Evolutionary conservation across 768 basidiomycete species (phyloP).

Genomic region (Hericium coralloides): DNA sequence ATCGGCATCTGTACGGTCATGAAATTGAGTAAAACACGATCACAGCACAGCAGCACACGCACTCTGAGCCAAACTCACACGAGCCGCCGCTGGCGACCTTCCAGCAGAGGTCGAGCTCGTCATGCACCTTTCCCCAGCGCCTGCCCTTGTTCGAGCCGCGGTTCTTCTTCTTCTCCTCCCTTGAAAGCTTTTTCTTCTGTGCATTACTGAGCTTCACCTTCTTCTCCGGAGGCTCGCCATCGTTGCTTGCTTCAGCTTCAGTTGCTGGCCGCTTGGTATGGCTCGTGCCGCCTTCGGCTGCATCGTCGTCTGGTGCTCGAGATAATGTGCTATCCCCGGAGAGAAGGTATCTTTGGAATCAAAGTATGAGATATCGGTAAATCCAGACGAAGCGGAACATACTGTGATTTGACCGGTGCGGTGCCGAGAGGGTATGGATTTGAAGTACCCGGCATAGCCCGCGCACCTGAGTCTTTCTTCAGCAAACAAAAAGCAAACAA

Average conservation of each 20-base stretch:
- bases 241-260: slow-evolving; percentile 12
- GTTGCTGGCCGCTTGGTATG: slow-evolving; percentile 16
- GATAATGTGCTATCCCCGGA: slow-evolving; percentile 11
- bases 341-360: slow-evolving; percentile 28
- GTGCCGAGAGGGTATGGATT: slow-evolving; percentile 30
- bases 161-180: slow-evolving; percentile 64
- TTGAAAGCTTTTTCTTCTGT: slow-evolving; percentile 38
- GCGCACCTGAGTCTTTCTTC: too few species aligned
- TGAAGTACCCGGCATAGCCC: not conserved
- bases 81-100: slow-evolving; percentile 56
- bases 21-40: not conserved
- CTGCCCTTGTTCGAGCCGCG: slow-evolving; percentile 80
- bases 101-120: slow-evolving; percentile 81
- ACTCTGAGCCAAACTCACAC: slow-evolving; percentile 69
- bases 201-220: slow-evolving; percentile 22
- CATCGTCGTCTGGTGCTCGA: slow-evolving; percentile 41
- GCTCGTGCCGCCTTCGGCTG: slow-evolving; percentile 52
- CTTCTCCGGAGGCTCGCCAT: slow-evolving; percentile 16
- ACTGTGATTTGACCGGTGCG: slow-evolving; percentile 49
- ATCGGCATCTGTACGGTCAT: slow-evolving; percentile 49
- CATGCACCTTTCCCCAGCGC: slow-evolving; percentile 66
- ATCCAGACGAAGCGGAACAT: slow-evolving; percentile 10
- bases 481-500: too few species aligned
- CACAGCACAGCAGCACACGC: slow-evolving; percentile 18
- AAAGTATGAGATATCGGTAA: not conserved